Evolutionary conservation across 164 flowering plant genomes (phyloP), one percentile per base, ranked within the genome.

Genomic region (Buxus sempervirens): DNA sequence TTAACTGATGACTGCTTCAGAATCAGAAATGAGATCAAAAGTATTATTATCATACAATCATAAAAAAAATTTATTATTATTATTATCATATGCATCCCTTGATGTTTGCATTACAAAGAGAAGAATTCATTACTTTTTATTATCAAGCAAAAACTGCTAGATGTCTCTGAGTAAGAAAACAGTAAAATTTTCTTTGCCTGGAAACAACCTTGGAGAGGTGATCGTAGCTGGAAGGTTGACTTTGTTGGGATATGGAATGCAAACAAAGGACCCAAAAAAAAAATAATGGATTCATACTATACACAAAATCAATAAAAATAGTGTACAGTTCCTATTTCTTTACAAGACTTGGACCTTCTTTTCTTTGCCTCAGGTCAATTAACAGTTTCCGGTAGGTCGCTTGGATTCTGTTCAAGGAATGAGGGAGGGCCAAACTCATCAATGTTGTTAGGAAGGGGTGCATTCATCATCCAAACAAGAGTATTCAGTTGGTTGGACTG

Each of bases 281-380:
- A n/a, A n/a, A n/a, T n/a, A n/a, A 51, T 62, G 25, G 68, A 61
- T 21, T 66, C 63, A 62, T 58, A 58, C 85, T 81, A 78, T 82
- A 82, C 86, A 81, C 80, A 36, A 75, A 72, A 64, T 60, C 13
- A 68, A 72, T 9, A 66, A 72, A 73, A 51, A 42, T 0, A 65
- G 76, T 71, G 77, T 70, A 70, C 78, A 73, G 66, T 25, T 71
- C 65, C 68, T 62, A 24, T 55, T 70, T 64, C 54, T 75, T 76
- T 75, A 78, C 82, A 73, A 41, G 76, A 28, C 20, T 6, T 38
- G 5, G 41, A 65, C 67, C 58, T 60, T 69, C 13, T 58, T 18
- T 64, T 65, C 54, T 54, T 53, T 77, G 72, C 76, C 71, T 73
- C 76, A 21, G 36, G 72, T 53, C 62, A 63, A 74, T 69, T 23